Evolutionary conservation across 129 eudicot genomes (phyloP).

Genomic region (Oenanthe sinensis): DNA sequence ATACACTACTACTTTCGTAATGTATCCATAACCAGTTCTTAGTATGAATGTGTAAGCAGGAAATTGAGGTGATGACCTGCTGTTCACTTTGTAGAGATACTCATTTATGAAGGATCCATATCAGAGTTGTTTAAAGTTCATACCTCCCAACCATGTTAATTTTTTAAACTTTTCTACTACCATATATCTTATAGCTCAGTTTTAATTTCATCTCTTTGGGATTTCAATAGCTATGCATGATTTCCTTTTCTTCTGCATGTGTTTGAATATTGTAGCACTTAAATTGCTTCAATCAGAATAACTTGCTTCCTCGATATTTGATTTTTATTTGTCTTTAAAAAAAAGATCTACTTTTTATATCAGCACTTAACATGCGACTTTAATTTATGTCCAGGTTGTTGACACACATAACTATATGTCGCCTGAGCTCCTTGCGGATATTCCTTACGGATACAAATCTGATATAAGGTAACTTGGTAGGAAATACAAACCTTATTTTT

Average conservation of each 20-base stretch:
- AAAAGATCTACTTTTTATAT: not conserved
- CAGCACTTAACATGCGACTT: not conserved
- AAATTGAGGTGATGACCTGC: conserved; percentile 48
- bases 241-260: not conserved
- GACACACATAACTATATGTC: conserved; percentile 98
- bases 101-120: not conserved
- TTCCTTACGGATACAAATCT: conserved; percentile 94
- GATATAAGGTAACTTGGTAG: conserved; percentile 97
- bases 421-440: conserved; percentile 94
- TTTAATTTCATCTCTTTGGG: not conserved
- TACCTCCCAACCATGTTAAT: not conserved
- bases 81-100: not conserved
- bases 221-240: not conserved
- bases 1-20: conserved; percentile 88
- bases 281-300: conserved; percentile 60
- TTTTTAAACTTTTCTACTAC: not conserved
- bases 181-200: not conserved
- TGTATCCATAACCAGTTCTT: conserved; percentile 62
- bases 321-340: not conserved
- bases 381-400: conserved; percentile 46
- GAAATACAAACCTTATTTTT: conserved; percentile 5
- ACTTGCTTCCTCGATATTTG: conserved; percentile 73
- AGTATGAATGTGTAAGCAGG: conserved; percentile 54
- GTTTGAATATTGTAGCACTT: not conserved
- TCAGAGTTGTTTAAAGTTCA: not conserved